Percentiles rank a stretch among this genome's conserved stretches.
These are phyloP conservation scores for Spergularia marina DNA, from an alignment of 148 eudicot species.

Conservation along the genomic window DNA sequence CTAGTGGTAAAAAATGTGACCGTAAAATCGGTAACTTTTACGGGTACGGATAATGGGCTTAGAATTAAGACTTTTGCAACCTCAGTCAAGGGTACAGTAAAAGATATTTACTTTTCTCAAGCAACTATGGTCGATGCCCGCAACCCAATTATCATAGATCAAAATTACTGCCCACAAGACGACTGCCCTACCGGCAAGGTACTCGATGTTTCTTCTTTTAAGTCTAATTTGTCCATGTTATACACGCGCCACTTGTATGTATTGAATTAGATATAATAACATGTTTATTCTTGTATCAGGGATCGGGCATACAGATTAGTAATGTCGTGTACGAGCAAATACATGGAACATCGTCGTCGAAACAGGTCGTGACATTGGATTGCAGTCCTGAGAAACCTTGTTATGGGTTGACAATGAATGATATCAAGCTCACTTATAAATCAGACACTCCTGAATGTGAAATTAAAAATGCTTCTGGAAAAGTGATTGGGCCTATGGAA, in stretches of 20 bases:
- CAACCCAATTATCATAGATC: conserved; percentile 70
- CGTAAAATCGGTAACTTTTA: conserved; percentile 38
- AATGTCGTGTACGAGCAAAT: conserved; percentile 40
- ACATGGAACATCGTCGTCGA: conserved; percentile 44
- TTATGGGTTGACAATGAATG: conserved; percentile 36
- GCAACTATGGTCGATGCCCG: conserved; percentile 47
- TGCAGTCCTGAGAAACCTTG: conserved; percentile 59
- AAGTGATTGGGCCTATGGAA: conserved; percentile 24
- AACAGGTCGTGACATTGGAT: conserved; percentile 36
- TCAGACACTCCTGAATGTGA: conserved; percentile 23
- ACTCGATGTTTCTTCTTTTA: not conserved
- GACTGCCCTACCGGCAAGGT: conserved; percentile 33
- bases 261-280: no score
- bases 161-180: conserved; percentile 39
- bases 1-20: conserved; percentile 46
- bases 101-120: conserved; percentile 35
- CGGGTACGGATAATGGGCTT: conserved; percentile 55
- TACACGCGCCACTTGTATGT: no score
- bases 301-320: conserved; percentile 50
- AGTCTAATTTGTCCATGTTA: no score
- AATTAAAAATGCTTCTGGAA: conserved; percentile 34
- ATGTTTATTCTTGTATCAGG: conserved; percentile 19
- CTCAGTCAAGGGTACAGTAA: conserved; percentile 32
- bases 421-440: conserved; percentile 33
- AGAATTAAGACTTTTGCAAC: conserved; percentile 62